Conservation (phyloP, 192 early-diverging fungal species). For the Diversispora epigaea region DNA sequence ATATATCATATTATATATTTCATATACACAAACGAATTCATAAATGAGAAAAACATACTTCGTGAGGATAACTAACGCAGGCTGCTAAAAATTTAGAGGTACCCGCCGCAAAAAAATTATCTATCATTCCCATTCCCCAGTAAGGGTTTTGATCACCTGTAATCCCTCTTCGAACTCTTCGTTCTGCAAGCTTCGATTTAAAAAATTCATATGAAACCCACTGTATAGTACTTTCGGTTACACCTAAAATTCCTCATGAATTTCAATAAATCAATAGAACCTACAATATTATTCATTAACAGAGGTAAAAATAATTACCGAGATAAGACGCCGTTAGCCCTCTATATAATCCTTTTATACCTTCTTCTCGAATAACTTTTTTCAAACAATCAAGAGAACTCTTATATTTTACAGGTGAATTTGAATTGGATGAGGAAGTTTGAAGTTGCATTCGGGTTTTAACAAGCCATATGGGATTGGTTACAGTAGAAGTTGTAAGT, state of each 20-base stretch:
- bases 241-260: constrained; percentile 50
- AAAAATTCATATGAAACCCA: constrained; percentile 96
- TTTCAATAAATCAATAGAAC: background rate
- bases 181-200: constrained; percentile 52
- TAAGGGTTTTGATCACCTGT: constrained; percentile 30
- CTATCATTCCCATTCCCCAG: constrained; percentile 58
- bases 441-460: constrained; percentile 96
- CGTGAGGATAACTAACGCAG: constrained; percentile 90
- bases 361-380: constrained; percentile 75
- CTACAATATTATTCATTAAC: no score
- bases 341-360: constrained; percentile 80
- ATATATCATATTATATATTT: no score
- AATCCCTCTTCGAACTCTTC: constrained; percentile 7
- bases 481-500: constrained; percentile 74
- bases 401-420: constrained; percentile 50
- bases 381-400: constrained; percentile 78
- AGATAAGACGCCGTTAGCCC: constrained; percentile 89
- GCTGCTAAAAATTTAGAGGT: constrained; percentile 86
- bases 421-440: constrained; percentile 32
- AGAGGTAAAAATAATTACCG: constrained; percentile 40
- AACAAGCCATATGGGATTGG: constrained; percentile 97
- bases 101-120: constrained; percentile 81
- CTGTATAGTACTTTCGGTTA: constrained; percentile 89
- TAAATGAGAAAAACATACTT: constrained; percentile 53
- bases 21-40: background rate